Conservation (phyloP, 2,329 filamentous ascomycete species). For the Ophiocordyceps robertsii region DNA sequence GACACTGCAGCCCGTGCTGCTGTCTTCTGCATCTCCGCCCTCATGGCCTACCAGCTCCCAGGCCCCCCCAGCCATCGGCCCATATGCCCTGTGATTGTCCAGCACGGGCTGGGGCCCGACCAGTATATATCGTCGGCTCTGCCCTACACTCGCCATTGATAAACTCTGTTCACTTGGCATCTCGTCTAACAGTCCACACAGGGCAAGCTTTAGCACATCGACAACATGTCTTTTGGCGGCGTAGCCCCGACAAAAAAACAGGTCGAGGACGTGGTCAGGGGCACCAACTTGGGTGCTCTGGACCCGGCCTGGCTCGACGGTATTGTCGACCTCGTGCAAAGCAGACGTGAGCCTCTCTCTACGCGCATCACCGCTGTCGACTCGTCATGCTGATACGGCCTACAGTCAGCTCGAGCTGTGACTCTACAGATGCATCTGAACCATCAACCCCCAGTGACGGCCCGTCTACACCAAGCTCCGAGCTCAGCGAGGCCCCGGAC, state of each 20-base stretch:
- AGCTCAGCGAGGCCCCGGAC: neutral
- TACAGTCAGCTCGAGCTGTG: neutral
- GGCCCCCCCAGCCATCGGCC: no score
- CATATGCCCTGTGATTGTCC: no score
- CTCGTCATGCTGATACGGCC: neutral
- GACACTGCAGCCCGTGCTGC: no score
- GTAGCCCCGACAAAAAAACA: conserved; percentile 3
- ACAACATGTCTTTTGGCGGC: neutral
- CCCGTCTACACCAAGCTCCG: neutral
- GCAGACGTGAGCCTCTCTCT: neutral
- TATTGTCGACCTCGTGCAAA: conserved; percentile 4
- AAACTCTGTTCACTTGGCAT: no score
- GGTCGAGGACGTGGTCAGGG: conserved; percentile 7
- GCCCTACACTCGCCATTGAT: no score
- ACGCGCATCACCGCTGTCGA: no score
- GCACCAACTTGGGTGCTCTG: conserved; percentile 4
- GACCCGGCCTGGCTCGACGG: conserved; percentile 4
- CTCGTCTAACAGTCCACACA: neutral
- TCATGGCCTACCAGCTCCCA: no score
- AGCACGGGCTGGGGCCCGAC: no score
- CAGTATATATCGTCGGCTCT: no score
- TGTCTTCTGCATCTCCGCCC: no score
- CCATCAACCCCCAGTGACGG: neutral
- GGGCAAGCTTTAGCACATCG: neutral
- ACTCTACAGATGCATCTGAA: neutral